Evolutionary conservation across 2,329 filamentous ascomycete genomes (phyloP), one percentile per base, ranked within the genome.

Genomic region (Coniella vitis): DNA sequence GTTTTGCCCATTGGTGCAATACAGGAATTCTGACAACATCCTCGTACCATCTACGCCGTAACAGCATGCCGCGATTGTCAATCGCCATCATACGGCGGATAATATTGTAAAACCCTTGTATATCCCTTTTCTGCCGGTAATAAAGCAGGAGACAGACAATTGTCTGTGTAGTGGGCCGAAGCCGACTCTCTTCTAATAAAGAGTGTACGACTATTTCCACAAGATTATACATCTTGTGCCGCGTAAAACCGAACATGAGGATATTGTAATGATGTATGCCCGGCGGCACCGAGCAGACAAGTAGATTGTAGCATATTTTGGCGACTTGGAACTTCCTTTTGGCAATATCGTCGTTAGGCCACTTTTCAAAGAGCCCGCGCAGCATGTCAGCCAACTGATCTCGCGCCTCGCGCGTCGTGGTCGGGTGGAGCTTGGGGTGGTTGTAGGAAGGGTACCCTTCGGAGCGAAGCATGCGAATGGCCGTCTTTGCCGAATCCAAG

Each of bases 191-290:
- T 36, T 69, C 55, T 37, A 78, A 63, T 45, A 79, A 75, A 0
- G 71, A 74, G 43, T 76, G 63, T 17, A 79, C 68, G 29, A 84
- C 69, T n/a, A 69, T 58, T 34, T 79, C 69, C 4, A 76, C 72
- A 16, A 84, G 65, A 34, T 68, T 64, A 48, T 73, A 68, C 45
- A 74, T 67, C 22, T 72, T 68, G 4, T 74, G 61, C 29, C 71
- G 69, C 45, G 76, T 72, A 44, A 91, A 81, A n/a, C 78, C 77
- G n/a, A 77, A 63, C 3, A 91, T 74, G 21, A 93, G 71, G 12
- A 75, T 74, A 59, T 90, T 90, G 67, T 83, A 88, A 3, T 83
- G 88, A 55, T 81, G 72, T 32, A 86, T 74, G 53, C 79, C 79
- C 0, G 86, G 84, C 0, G 81, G 76, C 16, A 78, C 69, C 2